Base-by-base conservation (phyloP, 495 filamentous ascomycete genomes). In the Talaromyces nanjingensis region DNA sequence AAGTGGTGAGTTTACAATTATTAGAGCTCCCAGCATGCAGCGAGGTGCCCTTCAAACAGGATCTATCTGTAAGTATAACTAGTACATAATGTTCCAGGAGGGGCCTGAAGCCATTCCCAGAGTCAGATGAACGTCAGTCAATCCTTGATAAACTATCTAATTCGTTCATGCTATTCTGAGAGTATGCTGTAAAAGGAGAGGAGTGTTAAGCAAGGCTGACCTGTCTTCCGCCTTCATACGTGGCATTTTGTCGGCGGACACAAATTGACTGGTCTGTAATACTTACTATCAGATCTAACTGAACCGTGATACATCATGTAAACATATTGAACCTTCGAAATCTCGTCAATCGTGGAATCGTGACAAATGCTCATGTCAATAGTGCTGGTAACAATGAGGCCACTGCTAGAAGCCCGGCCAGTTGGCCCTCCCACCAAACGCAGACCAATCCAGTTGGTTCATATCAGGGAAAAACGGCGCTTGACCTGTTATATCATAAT, bases 381-480 rank as follows among this genome's bases (percentile, higher is more conserved):
- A 3, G 9, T 55, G 9, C 6, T 11, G 8, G 9, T 34, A 22
- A 54, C 20, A 54, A 11, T 54, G 22, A 2, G 16, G 5, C 18
- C 16, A 33, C 27, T 33, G 14, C n/a, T 25, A 37, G 16, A 59
- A 59, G 18, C 56, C 56, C 29, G 56, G 56, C 56, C 56, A 59
- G 14, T 20, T 37, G 12, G 27, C 14, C 12, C n/a, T 14, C n/a
- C 56, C 56, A 18, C 27, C 27, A 14, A 59, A 37, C 5, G 47
- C 60, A 18, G 60, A 12, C 76, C 71, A 77, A 61, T 76, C 68
- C 11, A 72, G 60, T 37, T 70, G 65, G 65, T 69, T 67, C 62
- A 72, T 47, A 62, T 70, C 53, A 63, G 63, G 31, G 47, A 70
- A 67, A 59, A 70, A 22, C 18, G 63, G 37, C 67, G 57, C 45